These are phyloP conservation scores for Clarkia xantiana DNA, from an alignment of 345 rosid genomes.

Conservation along the genomic window DNA sequence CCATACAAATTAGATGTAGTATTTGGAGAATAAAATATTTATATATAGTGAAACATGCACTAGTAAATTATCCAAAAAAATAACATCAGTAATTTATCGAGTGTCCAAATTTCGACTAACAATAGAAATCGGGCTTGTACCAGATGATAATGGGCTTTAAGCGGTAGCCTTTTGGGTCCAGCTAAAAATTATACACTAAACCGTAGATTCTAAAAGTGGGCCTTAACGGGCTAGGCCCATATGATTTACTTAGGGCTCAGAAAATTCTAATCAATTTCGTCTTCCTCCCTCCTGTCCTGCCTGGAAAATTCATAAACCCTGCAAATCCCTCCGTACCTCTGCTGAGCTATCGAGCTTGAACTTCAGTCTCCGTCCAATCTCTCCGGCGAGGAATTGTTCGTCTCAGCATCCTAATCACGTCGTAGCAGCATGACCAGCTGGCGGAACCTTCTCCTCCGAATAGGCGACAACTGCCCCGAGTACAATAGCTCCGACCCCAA, in stretches of 20 bases:
- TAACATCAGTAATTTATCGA: too few species aligned
- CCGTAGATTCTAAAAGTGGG: too few species aligned
- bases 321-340: not conserved
- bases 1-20: too few species aligned
- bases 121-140: too few species aligned
- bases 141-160: too few species aligned
- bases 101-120: too few species aligned
- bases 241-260: slow-evolving; percentile 4
- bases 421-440: slow-evolving; percentile 46
- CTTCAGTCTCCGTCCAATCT: not conserved
- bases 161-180: too few species aligned
- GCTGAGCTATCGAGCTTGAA: not conserved
- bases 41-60: too few species aligned
- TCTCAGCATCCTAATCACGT: not conserved
- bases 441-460: slow-evolving; percentile 72
- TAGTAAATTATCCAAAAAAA: too few species aligned
- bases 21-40: too few species aligned
- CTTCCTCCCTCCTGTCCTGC: not conserved
- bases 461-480: slow-evolving; percentile 80
- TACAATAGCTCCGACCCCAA: slow-evolving; percentile 61
- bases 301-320: not conserved
- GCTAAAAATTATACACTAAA: not conserved
- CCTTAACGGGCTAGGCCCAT: not conserved
- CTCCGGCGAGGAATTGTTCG: not conserved
- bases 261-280: not conserved